Percentiles rank a stretch among this genome's conserved stretches.
Conservation (phyloP, 805 yeast species). For the Tetrapisispora taiwanensis region DNA sequence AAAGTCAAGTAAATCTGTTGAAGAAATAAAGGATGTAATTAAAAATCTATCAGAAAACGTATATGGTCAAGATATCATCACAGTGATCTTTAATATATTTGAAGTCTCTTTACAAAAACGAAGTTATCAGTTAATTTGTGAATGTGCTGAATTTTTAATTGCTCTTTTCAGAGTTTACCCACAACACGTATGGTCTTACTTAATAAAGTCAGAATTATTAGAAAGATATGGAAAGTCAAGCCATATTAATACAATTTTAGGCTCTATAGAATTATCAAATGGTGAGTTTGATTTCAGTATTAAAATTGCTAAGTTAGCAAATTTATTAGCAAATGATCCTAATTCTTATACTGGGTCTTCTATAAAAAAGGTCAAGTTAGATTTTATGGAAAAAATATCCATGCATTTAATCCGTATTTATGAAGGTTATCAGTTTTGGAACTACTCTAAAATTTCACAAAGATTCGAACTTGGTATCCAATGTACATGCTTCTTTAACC, state of each 20-base stretch:
- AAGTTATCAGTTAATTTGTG: constrained; percentile 35
- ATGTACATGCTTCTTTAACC: constrained; percentile 44
- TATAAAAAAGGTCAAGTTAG: constrained; percentile 37
- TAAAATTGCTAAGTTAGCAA: constrained; percentile 45
- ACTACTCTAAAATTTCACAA: constrained; percentile 46
- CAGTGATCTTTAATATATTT: constrained; percentile 52
- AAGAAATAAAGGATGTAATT: constrained; percentile 33
- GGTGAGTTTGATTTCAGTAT: constrained; percentile 61
- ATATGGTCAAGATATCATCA: constrained; percentile 44
- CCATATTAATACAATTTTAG: constrained; percentile 47
- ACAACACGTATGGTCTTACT: constrained; percentile 67
- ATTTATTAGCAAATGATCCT: constrained; percentile 43
- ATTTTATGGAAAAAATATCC: constrained; percentile 45
- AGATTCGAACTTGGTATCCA: constrained; percentile 50
- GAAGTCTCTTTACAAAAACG: constrained; percentile 58
- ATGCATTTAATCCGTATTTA: constrained; percentile 54
- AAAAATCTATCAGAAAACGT: constrained; percentile 33
- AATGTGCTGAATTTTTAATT: constrained; percentile 41
- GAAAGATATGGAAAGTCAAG: constrained; percentile 59
- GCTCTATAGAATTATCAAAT: constrained; percentile 59
- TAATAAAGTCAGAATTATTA: constrained; percentile 56
- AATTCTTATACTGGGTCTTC: constrained; percentile 26
- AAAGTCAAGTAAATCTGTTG: constrained; percentile 28
- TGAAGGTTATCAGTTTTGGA: constrained; percentile 67
- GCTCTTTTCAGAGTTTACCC: constrained; percentile 42